Conservation (phyloP, 1,139 yeast genomes). For the Candida sp. region DNA sequence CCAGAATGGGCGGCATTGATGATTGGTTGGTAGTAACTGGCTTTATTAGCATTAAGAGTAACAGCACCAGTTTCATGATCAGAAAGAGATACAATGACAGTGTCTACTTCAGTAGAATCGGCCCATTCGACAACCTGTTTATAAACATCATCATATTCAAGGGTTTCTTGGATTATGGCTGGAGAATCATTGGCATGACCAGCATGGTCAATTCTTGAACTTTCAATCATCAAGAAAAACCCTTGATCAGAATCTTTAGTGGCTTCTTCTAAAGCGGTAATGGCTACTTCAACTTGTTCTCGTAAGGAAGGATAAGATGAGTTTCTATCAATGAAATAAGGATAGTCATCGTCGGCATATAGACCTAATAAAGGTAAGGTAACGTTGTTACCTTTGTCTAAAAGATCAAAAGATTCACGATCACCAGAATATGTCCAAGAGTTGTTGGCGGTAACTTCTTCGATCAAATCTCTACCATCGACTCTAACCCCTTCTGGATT, state of each 20-base stretch:
- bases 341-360: conserved; percentile 69
- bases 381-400: conserved; percentile 53
- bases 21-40: conserved; percentile 48
- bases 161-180: conserved; percentile 57
- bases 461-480: conserved; percentile 64
- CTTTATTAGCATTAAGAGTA: conserved; percentile 63
- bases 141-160: conserved; percentile 80
- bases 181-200: conserved; percentile 90
- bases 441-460: conserved; percentile 54
- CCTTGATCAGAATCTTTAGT: conserved; percentile 72
- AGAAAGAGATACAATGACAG: conserved; percentile 72
- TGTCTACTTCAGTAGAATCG: conserved; percentile 60
- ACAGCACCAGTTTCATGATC: conserved; percentile 95
- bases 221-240: conserved; percentile 80
- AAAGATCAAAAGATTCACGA: conserved; percentile 50
- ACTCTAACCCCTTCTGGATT: conserved; percentile 57
- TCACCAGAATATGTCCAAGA: conserved; percentile 63
- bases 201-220: conserved; percentile 89
- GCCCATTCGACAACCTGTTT: conserved; percentile 65
- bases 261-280: conserved; percentile 59
- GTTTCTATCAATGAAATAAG: conserved; percentile 74
- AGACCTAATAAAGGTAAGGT: conserved; percentile 69
- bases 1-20: conserved; percentile 68
- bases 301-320: conserved; percentile 66
- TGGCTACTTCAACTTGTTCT: conserved; percentile 70